Base-by-base conservation (phyloP, 768 basidiomycete species). In the Phylloporus sp. region DNA sequence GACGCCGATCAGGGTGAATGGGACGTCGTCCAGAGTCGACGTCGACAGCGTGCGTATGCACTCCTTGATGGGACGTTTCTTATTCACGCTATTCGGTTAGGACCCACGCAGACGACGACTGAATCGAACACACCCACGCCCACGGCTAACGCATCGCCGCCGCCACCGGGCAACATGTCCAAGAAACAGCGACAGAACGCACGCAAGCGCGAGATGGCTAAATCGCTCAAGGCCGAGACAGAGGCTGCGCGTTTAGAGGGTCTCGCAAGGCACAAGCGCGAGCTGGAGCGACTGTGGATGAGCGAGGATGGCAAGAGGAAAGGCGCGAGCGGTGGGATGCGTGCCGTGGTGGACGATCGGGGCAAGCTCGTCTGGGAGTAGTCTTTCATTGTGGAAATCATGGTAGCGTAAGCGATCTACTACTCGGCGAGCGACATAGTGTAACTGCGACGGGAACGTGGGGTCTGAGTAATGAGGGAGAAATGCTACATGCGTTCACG, bases 161-260 rank as follows among this genome's bases (percentile, higher is more conserved):
- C 67, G 22, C 68, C 72, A 3, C 60, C 77, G 0, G 77, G 77
- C 49, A 54, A 72, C 1, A 60, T 77, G 48, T 84, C 80, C 6
- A 86, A 90, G 65, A 77, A 76, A 34, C 84, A 88, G 60, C 76
- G 83, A 27, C 73, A 90, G 59, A 86, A 87, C 53, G 79, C 75
- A 8, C 74, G 73, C 51, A 76, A 70, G 59, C 69, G 75, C 5
- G 84, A 85, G 36, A 73, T 75, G 0, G 59, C 70, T 44, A 88
- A 86, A 62, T 71, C 74, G 3, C 75, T 68, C 6, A 83, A 79
- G 55, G 76, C 70, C 0, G 79, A 75, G 1, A 69, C 69, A 0
- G 86, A 86, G 59, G 65, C 63, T 7, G 70, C 76, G 36, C 69
- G 81, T 29, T 59, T 76, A 32, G 71, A 74, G 6, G 65, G 63